Evolutionary conservation across 768 basidiomycete genomes (phyloP), one percentile per base, ranked within the genome.

Genomic region (Lepiota brunneoincarnata): DNA sequence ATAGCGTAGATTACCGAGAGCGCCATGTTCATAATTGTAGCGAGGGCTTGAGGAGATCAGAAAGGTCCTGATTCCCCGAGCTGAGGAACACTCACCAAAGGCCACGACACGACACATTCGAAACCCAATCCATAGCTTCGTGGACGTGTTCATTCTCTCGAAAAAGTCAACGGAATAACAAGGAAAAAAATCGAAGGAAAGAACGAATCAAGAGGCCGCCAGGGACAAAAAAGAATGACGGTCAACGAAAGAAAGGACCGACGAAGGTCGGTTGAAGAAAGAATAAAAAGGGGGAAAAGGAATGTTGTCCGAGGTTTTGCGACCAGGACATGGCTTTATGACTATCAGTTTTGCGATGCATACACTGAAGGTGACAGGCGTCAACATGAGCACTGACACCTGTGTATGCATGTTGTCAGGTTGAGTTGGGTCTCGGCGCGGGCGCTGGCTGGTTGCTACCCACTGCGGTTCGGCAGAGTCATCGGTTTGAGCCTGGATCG

Each of bases 1-100:
- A 74, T 49, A 6, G 65, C 62, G 31, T 71, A 69, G 37, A 73
- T 58, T 21, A 70, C 61, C 24, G 68, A 61, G 61, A 69, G 68
- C 39, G 58, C 64, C 53, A 74, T 61, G 50, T 67, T 67, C 34
- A 72, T 54, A 31, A 73, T 31, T 26, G 67, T 67, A 34, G 66
- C 63, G 9, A 74, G 42, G 42, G 45, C 44, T 51, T 21, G 28
- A 28, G 9, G n/a, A 9, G 15, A 21, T 51, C 15, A 49, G 24
- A 18, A 1, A n/a, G 38, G 26, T 6, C 7, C 7, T 4, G 1
- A 20, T 20, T 43, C 11, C n/a, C 35, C 2, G 14, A 24, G 14
- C 18, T 14, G 21, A 21, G 26, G 26, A 47, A 18, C 1, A 54
- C 72, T 65, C 56, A 75, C 75, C 67, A 48, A 72, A 72, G 41